These are phyloP conservation scores for Vachellia pachyceras DNA, from an alignment of 306 rosid species.

Conservation along the genomic window DNA sequence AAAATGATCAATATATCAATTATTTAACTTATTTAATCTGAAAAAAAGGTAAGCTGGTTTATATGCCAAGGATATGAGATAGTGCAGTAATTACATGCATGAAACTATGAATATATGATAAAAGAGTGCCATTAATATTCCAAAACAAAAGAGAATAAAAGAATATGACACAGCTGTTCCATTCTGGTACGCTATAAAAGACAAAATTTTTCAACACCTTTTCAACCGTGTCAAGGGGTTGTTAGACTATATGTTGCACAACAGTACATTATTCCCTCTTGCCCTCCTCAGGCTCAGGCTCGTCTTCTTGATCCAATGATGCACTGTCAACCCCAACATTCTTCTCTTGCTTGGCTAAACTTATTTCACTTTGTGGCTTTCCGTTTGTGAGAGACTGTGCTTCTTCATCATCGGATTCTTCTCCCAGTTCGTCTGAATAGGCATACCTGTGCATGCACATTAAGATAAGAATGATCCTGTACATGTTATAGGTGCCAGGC, in stretches of 20 bases:
- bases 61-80: too few relatives aligned
- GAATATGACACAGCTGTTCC: constrained; percentile 41
- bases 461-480: not conserved
- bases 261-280: constrained; percentile 69
- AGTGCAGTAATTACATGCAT: too few relatives aligned
- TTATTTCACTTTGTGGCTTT: constrained; percentile 71
- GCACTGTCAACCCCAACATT: constrained; percentile 32
- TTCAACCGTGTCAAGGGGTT: constrained; percentile 25
- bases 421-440: constrained; percentile 89
- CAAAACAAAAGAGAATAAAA: constrained; percentile 21
- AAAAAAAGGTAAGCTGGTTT: too few relatives aligned
- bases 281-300: constrained; percentile 69
- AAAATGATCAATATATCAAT: too few relatives aligned
- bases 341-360: constrained; percentile 72
- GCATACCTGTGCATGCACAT: constrained; percentile 71
- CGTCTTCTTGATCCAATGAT: constrained; percentile 57
- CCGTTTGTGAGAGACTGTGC: constrained; percentile 65
- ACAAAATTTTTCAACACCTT: constrained; percentile 57
- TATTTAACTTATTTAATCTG: too few relatives aligned
- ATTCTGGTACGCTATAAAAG: constrained; percentile 41
- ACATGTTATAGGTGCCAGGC: too few relatives aligned
- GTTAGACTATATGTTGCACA: constrained; percentile 36
- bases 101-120: constrained; percentile 23
- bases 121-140: constrained; percentile 21
- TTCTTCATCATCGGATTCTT: constrained; percentile 85